These are phyloP conservation scores for Phytopythium aichiense DNA, from an alignment of 352 stramenopile species.

Conservation along the genomic window DNA sequence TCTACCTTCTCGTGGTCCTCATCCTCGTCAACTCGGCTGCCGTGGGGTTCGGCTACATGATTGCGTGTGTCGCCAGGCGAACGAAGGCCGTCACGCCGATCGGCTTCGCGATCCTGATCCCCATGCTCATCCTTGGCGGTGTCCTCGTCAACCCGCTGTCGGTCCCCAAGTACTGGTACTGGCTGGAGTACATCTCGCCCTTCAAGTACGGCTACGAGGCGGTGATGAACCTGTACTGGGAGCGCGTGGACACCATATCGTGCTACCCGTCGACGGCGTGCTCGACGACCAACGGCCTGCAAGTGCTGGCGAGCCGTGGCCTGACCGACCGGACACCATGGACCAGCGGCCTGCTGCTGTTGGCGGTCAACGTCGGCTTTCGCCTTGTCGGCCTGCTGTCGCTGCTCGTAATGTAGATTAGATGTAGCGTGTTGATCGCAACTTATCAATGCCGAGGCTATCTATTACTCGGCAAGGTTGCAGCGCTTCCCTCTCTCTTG, in stretches of 20 bases:
- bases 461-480: no score
- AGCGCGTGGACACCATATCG: slow-evolving; percentile 11
- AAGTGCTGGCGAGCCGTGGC: slow-evolving; percentile 21
- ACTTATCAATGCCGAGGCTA: no score
- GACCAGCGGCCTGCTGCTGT: slow-evolving; percentile 12
- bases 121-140: slow-evolving; percentile 22
- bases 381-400: slow-evolving; percentile 14
- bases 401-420: slow-evolving; percentile 1
- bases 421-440: no score
- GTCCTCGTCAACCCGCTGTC: slow-evolving; percentile 19
- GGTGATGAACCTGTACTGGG: slow-evolving; percentile 15
- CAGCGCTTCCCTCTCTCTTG: no score
- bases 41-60: slow-evolving; percentile 17
- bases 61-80: slow-evolving; percentile 11
- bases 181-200: slow-evolving; percentile 21
- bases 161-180: slow-evolving; percentile 17
- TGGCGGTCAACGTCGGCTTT: slow-evolving; percentile 22
- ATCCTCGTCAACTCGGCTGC: slow-evolving; percentile 14
- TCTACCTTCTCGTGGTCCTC: slow-evolving; percentile 13
- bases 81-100: slow-evolving; percentile 12
- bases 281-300: slow-evolving; percentile 6
- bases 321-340: slow-evolving; percentile 8
- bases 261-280: slow-evolving; percentile 12
- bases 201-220: slow-evolving; percentile 20
- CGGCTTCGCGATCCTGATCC: slow-evolving; percentile 16